phyloP scores from a whole-genome alignment of 331 rosid genomes.

The Saraca asoca region DNA sequence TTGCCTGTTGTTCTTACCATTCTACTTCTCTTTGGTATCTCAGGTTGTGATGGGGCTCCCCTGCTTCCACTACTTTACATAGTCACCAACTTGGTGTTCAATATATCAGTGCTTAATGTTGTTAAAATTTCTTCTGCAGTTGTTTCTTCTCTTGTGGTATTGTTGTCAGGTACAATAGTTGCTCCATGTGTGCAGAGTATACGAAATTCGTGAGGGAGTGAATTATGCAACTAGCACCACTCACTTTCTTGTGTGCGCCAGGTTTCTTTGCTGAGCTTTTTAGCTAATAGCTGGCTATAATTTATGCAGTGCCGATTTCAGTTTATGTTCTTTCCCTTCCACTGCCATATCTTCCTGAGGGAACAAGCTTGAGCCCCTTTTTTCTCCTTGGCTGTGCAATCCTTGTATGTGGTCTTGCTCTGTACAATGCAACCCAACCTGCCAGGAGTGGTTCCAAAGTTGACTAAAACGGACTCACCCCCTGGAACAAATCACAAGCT shows the following conservation, averaged over 20 bases:
- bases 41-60: slow-evolving; percentile 90
- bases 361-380: slow-evolving; percentile 69
- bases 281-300: slow-evolving; percentile 30
- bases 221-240: too few species aligned
- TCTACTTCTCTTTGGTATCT: slow-evolving; percentile 11
- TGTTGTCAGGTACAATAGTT: slow-evolving; percentile 69
- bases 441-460: slow-evolving; percentile 40
- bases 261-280: background rate
- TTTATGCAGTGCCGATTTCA: slow-evolving; percentile 83
- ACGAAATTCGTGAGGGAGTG: too few species aligned
- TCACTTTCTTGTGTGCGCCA: slow-evolving; percentile 3
- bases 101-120: slow-evolving; percentile 67
- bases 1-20: slow-evolving; percentile 13
- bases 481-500: slow-evolving; percentile 6
- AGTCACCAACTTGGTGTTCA: slow-evolving; percentile 67
- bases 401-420: slow-evolving; percentile 72
- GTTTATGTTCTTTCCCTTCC: slow-evolving; percentile 78
- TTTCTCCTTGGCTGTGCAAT: slow-evolving; percentile 72
- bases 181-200: too few species aligned
- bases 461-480: slow-evolving; percentile 25
- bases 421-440: slow-evolving; percentile 57
- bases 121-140: slow-evolving; percentile 82
- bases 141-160: slow-evolving; percentile 74
- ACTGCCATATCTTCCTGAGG: slow-evolving; percentile 72
- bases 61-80: slow-evolving; percentile 83